Evolutionary conservation across 129 eudicot species (phyloP).

Genomic region (Lonicera japonica): DNA sequence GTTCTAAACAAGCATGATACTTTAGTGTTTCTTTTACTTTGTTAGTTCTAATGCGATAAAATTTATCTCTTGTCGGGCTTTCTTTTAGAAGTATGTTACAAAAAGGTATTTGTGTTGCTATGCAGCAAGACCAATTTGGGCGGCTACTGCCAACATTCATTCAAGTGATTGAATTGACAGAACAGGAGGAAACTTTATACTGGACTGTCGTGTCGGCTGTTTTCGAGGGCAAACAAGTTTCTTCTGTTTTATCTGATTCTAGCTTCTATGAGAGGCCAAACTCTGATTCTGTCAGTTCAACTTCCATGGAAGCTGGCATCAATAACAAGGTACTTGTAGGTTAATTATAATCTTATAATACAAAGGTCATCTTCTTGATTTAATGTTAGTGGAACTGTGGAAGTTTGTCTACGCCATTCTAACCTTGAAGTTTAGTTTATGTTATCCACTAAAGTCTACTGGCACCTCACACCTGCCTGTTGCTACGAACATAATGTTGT

Average conservation of each 20-base stretch:
- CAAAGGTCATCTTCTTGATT: background rate
- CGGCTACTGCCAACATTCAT: conserved; percentile 84
- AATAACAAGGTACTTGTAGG: conserved; percentile 63
- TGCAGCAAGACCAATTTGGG: conserved; percentile 92
- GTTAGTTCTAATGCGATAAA: background rate
- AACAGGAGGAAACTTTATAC: conserved; percentile 70
- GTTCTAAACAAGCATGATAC: too few relatives aligned
- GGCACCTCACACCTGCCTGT: too few relatives aligned
- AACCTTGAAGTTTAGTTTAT: too few relatives aligned
- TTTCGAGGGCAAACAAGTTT: conserved; percentile 65
- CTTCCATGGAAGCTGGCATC: conserved; percentile 56
- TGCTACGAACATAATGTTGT: too few relatives aligned
- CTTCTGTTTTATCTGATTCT: conserved; percentile 30
- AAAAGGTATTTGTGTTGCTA: background rate
- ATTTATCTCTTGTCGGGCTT: background rate
- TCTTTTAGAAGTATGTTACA: background rate
- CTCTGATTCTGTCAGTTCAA: conserved; percentile 23
- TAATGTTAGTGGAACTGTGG: too few relatives aligned
- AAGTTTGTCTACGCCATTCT: too few relatives aligned
- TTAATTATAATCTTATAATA: background rate
- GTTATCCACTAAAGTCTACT: too few relatives aligned
- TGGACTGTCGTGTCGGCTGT: conserved; percentile 84
- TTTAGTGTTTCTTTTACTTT: background rate
- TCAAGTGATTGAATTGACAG: conserved; percentile 80
- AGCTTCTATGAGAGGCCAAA: conserved; percentile 28